Percentiles rank a stretch among this genome's conserved stretches.
Conservation (phyloP, 2,329 filamentous ascomycete species). For the Colletotrichum ledebouriae region DNA sequence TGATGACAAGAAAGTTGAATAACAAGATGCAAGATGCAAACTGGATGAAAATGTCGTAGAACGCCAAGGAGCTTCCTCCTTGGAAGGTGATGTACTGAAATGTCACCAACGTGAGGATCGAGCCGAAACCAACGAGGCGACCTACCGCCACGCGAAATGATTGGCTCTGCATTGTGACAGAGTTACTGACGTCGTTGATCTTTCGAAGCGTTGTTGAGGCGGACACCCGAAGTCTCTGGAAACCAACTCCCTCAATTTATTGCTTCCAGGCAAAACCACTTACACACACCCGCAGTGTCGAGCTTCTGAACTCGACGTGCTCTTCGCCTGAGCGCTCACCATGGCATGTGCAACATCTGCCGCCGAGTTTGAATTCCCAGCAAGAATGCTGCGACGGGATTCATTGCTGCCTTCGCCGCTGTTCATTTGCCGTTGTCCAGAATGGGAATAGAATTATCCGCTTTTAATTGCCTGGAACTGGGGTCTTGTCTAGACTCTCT, state of each 20-base stretch:
- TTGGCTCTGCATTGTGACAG: neutral
- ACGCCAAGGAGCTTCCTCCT: neutral
- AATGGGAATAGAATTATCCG: too few species aligned
- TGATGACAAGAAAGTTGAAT: constrained; percentile 8
- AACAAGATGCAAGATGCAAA: constrained; percentile 14
- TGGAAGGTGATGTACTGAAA: constrained; percentile 19
- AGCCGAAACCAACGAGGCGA: constrained; percentile 19
- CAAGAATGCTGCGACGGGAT: neutral
- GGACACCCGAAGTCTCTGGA: too few species aligned
- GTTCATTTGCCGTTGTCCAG: neutral
- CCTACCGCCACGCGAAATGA: constrained; percentile 9
- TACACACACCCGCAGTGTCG: too few species aligned
- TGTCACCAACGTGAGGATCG: neutral
- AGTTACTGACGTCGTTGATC: neutral
- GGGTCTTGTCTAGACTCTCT: too few species aligned
- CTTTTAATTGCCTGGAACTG: too few species aligned
- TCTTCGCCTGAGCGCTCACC: too few species aligned
- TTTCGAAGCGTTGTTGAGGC: too few species aligned
- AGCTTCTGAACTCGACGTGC: too few species aligned
- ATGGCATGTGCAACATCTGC: too few species aligned
- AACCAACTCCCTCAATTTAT: too few species aligned
- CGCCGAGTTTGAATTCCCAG: neutral
- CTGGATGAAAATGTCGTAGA: constrained; percentile 1
- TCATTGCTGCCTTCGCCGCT: neutral
- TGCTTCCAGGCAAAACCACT: too few species aligned